Conservation (phyloP, 2,329 filamentous ascomycete species). For the Camptophora hylomeconis region DNA sequence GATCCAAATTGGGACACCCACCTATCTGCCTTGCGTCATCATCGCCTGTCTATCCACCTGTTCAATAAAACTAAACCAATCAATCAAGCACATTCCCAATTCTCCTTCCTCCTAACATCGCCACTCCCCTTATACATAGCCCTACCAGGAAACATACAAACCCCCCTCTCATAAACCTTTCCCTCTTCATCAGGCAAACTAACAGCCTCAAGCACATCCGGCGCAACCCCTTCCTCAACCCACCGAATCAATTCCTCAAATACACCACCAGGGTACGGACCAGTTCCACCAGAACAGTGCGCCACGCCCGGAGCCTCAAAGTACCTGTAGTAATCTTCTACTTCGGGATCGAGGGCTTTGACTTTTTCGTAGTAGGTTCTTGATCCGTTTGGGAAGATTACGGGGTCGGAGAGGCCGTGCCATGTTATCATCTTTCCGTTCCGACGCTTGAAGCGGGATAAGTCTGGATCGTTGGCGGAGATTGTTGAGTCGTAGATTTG, state of each 20-base stretch:
- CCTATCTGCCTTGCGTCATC: too few species aligned
- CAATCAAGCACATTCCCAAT: constrained; percentile 18
- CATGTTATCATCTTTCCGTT: constrained; percentile 32
- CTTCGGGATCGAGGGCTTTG: constrained; percentile 20
- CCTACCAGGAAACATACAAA: constrained; percentile 32
- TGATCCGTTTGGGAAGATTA: constrained; percentile 39
- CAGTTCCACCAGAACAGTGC: constrained; percentile 22
- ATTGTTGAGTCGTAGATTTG: constrained; percentile 25
- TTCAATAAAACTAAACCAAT: too few species aligned
- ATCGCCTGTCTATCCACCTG: too few species aligned
- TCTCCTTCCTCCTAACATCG: constrained; percentile 21
- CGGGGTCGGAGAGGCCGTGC: constrained; percentile 42
- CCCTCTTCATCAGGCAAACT: constrained; percentile 20
- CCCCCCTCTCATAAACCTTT: constrained; percentile 28
- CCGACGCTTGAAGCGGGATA: constrained; percentile 22
- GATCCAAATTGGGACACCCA: too few species aligned
- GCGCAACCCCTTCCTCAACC: constrained; percentile 26
- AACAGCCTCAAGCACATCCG: constrained; percentile 15
- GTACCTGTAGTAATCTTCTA: constrained; percentile 24
- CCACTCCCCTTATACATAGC: constrained; percentile 25
- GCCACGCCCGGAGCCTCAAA: constrained; percentile 28
- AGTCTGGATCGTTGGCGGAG: constrained; percentile 24
- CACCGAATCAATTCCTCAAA: constrained; percentile 26
- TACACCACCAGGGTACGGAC: constrained; percentile 23
- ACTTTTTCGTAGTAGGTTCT: constrained; percentile 33